These are phyloP conservation scores for Breviolum minutum DNA, from an alignment of 73 alveolate species.

Conservation along the genomic window DNA sequence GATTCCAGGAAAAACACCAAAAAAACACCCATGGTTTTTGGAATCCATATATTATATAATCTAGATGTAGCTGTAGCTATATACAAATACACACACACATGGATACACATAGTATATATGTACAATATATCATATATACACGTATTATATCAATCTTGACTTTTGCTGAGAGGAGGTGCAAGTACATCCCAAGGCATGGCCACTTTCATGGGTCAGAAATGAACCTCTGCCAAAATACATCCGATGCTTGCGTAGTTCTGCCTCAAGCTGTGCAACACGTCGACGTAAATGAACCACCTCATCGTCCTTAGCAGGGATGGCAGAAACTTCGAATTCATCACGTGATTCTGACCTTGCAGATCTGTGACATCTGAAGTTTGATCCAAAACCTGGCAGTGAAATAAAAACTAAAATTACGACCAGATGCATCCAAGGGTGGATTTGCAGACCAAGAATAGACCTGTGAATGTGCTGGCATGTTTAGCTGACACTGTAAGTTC, in stretches of 20 bases:
- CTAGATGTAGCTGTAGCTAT: too few species aligned
- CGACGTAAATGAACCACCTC: slow-evolving; percentile 61
- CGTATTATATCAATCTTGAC: neutral
- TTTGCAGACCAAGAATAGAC: slow-evolving; percentile 77
- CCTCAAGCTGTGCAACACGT: slow-evolving; percentile 86
- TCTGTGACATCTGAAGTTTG: neutral
- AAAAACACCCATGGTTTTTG: too few species aligned
- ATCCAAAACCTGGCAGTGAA: neutral
- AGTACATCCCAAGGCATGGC: neutral
- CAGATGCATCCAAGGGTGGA: slow-evolving; percentile 68
- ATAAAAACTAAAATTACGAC: neutral
- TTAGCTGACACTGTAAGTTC: too few species aligned
- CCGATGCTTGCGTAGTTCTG: slow-evolving; percentile 45
- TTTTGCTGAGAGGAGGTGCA: neutral
- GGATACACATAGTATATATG: too few species aligned
- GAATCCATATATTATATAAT: too few species aligned
- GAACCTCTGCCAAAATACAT: neutral
- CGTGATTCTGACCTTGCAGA: neutral
- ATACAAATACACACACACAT: too few species aligned
- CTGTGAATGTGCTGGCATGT: neutral
- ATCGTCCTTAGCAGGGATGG: slow-evolving; percentile 36
- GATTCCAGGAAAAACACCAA: too few species aligned
- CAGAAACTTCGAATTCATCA: neutral
- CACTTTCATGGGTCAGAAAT: neutral
- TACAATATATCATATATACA: too few species aligned